Conservation (phyloP, 1,284 basidiomycete genomes). For the Sparassis latifolia region DNA sequence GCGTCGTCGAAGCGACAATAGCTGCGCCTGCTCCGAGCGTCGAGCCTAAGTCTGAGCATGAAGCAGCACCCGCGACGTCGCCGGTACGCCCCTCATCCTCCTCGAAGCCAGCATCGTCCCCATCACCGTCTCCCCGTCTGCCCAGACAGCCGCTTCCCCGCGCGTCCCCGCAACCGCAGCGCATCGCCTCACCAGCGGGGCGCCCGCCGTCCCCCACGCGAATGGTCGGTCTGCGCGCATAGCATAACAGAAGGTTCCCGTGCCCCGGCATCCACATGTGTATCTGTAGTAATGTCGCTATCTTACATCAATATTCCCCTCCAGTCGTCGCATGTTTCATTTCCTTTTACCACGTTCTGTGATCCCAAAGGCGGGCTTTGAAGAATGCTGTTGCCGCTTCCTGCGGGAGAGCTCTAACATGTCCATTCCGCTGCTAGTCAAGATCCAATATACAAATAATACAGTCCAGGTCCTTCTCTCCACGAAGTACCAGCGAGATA, state of each 20-base stretch:
- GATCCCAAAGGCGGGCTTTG: too few species aligned
- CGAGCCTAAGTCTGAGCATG: not conserved
- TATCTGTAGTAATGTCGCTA: not conserved
- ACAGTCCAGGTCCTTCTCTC: too few species aligned
- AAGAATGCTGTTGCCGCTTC: too few species aligned
- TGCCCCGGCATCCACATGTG: not conserved
- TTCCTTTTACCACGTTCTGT: too few species aligned
- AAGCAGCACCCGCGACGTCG: not conserved
- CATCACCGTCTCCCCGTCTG: constrained; percentile 4
- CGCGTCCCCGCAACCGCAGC: not conserved
- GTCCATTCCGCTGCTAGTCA: too few species aligned
- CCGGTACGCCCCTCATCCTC: constrained; percentile 7
- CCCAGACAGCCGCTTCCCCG: not conserved
- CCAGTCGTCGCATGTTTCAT: too few species aligned
- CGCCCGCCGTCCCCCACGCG: constrained; percentile 10
- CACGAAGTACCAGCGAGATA: too few species aligned
- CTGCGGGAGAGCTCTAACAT: too few species aligned
- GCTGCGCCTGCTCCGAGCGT: not conserved
- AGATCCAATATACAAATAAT: too few species aligned
- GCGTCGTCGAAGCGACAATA: not conserved
- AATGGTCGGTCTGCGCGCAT: constrained; percentile 18
- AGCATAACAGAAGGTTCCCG: not conserved
- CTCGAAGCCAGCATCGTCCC: constrained; percentile 1
- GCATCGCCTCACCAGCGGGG: constrained; percentile 1
- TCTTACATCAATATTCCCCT: too few species aligned